These are phyloP conservation scores for Pseudopediastrum boryanum DNA, from an alignment of 139 green algal species.

Conservation along the genomic window DNA sequence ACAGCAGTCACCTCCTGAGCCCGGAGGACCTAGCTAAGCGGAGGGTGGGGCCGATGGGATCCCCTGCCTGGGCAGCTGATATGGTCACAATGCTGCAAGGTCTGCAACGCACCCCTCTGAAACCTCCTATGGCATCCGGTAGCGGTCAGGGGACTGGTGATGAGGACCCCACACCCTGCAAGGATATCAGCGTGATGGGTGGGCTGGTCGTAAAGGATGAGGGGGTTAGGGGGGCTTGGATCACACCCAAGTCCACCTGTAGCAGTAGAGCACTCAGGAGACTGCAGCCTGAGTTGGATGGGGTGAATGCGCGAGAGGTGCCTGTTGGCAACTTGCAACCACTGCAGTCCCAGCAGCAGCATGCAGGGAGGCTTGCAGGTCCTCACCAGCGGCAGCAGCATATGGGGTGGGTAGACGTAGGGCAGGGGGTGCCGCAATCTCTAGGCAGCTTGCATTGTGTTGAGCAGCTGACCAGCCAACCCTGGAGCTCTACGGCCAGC, in stretches of 20 bases:
- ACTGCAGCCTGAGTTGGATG: background rate
- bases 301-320: too few relatives aligned
- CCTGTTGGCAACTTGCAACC: too few relatives aligned
- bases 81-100: constrained; percentile 1
- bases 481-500: too few relatives aligned
- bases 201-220: background rate
- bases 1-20: background rate
- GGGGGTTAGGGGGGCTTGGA: background rate
- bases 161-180: background rate
- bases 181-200: background rate
- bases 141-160: background rate
- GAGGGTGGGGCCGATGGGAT: background rate
- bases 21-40: background rate
- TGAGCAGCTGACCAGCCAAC: too few relatives aligned
- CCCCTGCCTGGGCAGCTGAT: background rate
- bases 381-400: too few relatives aligned
- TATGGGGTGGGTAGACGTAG: too few relatives aligned
- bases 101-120: background rate
- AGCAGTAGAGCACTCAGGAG: background rate
- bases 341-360: too few relatives aligned
- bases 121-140: background rate
- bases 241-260: background rate
- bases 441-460: too few relatives aligned
- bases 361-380: too few relatives aligned
- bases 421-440: too few relatives aligned